phyloP scores from a whole-genome alignment of 768 basidiomycete genomes.

The Paxillus rubicundulus region DNA sequence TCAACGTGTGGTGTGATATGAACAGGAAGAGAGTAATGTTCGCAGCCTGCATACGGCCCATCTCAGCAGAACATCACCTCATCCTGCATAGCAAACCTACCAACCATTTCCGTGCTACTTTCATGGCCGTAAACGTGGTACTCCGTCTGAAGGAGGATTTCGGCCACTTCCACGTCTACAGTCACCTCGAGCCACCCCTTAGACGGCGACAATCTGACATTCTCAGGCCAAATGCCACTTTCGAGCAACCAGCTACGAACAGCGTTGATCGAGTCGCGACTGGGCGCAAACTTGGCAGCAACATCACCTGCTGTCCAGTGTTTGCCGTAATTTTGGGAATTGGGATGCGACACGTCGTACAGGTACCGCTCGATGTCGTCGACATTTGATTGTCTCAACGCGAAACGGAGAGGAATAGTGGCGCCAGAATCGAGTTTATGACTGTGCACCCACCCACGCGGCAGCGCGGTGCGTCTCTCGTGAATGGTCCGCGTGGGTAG shows the following conservation, averaged over 20 bases:
- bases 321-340: conserved; percentile 48
- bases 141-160: conserved; percentile 40
- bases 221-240: conserved; percentile 38
- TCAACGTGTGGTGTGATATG: conserved; percentile 40
- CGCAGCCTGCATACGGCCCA: conserved; percentile 26
- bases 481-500: conserved; percentile 43
- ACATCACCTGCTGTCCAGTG: conserved; percentile 48
- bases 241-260: conserved; percentile 45
- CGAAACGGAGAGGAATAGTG: conserved; percentile 48
- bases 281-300: conserved; percentile 45
- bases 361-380: conserved; percentile 45
- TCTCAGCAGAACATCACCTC: neutral
- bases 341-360: conserved; percentile 48
- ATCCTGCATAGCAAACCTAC: conserved; percentile 22
- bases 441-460: conserved; percentile 37
- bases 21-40: conserved; percentile 34
- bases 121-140: conserved; percentile 44
- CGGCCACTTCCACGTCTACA: conserved; percentile 40
- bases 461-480: conserved; percentile 34
- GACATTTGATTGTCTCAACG: conserved; percentile 46
- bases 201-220: conserved; percentile 37
- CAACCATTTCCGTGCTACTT: conserved; percentile 37
- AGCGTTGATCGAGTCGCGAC: conserved; percentile 37
- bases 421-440: conserved; percentile 34
- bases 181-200: conserved; percentile 42